Percentiles rank a stretch among this genome's conserved stretches.
Conservation (phyloP, 2,329 filamentous ascomycete genomes). For the Helotiales sp. region DNA sequence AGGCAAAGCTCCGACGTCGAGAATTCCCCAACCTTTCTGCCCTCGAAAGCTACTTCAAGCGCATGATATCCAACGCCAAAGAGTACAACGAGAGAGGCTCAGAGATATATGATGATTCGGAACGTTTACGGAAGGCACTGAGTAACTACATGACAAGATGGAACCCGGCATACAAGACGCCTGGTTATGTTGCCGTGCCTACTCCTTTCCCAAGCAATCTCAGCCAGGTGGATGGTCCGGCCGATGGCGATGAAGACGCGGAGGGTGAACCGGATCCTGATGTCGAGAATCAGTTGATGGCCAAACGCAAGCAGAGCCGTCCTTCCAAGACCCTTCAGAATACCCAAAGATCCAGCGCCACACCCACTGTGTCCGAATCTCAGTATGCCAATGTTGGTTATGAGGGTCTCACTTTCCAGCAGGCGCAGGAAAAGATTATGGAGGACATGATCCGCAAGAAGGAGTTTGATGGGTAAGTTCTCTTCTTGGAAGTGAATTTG, state of each 20-base stretch:
- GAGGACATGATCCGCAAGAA: constrained; percentile 68
- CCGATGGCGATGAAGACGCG: constrained; percentile 34
- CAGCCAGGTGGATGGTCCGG: constrained; percentile 42
- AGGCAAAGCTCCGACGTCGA: constrained; percentile 68
- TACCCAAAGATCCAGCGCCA: constrained; percentile 38
- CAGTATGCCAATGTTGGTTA: constrained; percentile 61
- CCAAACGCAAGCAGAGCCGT: constrained; percentile 26
- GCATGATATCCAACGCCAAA: constrained; percentile 86
- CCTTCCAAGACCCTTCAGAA: constrained; percentile 29
- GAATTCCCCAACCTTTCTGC: constrained; percentile 71
- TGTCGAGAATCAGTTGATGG: constrained; percentile 23
- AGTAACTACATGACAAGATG: constrained; percentile 86
- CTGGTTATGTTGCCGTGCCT: constrained; percentile 68
- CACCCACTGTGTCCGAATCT: constrained; percentile 48
- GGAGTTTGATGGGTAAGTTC: constrained; percentile 62
- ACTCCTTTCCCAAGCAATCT: constrained; percentile 56
- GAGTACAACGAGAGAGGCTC: constrained; percentile 76
- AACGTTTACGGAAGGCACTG: constrained; percentile 80
- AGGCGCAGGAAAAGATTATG: constrained; percentile 84
- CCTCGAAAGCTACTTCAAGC: constrained; percentile 82
- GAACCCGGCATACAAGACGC: constrained; percentile 77
- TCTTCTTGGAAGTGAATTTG: neutral
- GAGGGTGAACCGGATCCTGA: constrained; percentile 36
- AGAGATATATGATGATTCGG: constrained; percentile 76
- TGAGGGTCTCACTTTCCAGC: constrained; percentile 74